Base-by-base conservation (phyloP, 73 alveolate species). In the Durusdinium trenchii region DNA sequence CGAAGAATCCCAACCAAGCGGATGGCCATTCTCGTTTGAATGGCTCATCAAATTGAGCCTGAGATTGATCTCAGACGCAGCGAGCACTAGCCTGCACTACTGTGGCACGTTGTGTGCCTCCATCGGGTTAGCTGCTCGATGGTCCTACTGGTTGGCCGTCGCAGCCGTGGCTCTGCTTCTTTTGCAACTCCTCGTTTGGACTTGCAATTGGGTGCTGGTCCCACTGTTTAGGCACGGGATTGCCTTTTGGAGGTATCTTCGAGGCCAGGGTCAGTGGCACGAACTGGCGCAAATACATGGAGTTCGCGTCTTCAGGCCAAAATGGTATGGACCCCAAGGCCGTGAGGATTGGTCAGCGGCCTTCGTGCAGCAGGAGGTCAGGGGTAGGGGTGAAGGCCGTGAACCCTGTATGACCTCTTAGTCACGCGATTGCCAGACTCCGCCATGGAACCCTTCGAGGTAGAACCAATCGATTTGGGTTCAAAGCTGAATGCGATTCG, bases 51-150 rank as follows among this genome's bases (percentile, higher is more conserved):
- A 26, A 26, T 3, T 81, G 45, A 47, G 91, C 69, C 67, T 81
- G 10, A 45, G 28, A 26, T 6, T 81, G 30, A 16, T 81, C 67
- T 18, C 45, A 1, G 67, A 81, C 43, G 91, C 67, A 3, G 91
- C 91, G 48, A 12, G 14, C 36, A 48, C 76, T 76, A 36, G 73
- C 52, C 36, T 84, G n/a, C 78, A 51, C 50, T 85, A 57, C 46
- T 54, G 95, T 43, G 95, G 95, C 60, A 57, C 95, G 32, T 81
- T 85, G 2, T 85, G 95, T 40, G 95, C 78, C 81, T 85, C 81
- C 30, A 42, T 85, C 38, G 81, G 95, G 40, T 9, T 54, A 10
- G 95, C 82, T 0, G 81, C 94, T 16, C 32, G 36, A 23, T 82
- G 92, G 92, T 4, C 51, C 73, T 82, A 82, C 71, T 84, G 94